Percentiles rank a stretch among this genome's conserved stretches.
phyloP scores from a whole-genome alignment of 495 filamentous ascomycete species.

The Aspergillus indologenus region DNA sequence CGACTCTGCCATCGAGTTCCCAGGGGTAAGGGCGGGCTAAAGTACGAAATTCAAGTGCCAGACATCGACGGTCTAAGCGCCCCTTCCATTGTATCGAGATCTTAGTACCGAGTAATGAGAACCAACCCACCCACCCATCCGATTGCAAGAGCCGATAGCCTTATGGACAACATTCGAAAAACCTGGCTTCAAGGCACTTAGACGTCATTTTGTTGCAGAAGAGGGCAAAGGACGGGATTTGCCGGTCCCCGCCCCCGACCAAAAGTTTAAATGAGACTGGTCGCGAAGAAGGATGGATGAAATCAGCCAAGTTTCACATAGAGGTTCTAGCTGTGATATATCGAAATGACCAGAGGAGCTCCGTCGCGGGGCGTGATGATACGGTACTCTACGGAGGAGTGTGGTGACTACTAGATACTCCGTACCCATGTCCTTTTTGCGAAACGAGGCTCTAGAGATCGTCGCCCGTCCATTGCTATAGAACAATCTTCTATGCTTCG shows the following conservation, averaged over 20 bases:
- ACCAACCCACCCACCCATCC: too few species aligned
- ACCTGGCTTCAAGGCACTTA: too few species aligned
- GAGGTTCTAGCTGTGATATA: background rate
- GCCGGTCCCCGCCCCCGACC: constrained; percentile 1
- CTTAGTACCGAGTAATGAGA: too few species aligned
- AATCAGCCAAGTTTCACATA: constrained; percentile 6
- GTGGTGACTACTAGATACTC: too few species aligned
- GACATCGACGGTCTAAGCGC: too few species aligned
- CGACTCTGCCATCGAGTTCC: too few species aligned
- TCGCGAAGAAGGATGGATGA: background rate
- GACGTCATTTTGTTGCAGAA: constrained; percentile 1
- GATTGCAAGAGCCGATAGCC: background rate
- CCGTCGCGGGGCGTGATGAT: too few species aligned
- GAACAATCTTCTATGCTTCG: background rate
- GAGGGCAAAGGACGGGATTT: constrained; percentile 3
- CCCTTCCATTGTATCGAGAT: too few species aligned
- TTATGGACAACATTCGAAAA: background rate
- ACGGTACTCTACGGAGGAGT: too few species aligned
- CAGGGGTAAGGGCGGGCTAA: too few species aligned
- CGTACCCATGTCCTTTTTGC: too few species aligned
- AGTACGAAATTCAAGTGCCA: too few species aligned
- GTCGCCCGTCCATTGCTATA: background rate
- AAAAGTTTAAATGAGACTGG: constrained; percentile 4
- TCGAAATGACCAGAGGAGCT: background rate
- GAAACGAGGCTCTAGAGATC: background rate